Conservation (phyloP, 225 moss, liverwort and hornwort species). For the Pleurozium schreberi region DNA sequence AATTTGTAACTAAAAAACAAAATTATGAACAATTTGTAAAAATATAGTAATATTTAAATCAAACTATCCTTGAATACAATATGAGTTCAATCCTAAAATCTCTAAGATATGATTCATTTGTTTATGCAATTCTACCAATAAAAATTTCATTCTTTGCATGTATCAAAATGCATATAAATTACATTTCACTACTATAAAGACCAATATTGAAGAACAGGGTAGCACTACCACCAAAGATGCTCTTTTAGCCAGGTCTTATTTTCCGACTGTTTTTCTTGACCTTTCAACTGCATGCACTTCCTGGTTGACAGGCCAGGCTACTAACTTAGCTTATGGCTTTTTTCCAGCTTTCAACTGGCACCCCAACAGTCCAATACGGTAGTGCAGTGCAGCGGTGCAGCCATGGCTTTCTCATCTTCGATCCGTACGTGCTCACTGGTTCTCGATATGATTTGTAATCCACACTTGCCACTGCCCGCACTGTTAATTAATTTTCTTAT, state of each 20-base stretch:
- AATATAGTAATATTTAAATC: neutral
- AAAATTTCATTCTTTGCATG: neutral
- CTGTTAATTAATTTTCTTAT: too few species aligned
- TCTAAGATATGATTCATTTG: neutral
- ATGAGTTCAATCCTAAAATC: neutral
- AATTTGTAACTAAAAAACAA: neutral
- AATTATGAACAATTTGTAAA: neutral
- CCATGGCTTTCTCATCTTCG: neutral
- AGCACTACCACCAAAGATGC: too few species aligned
- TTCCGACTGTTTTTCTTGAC: neutral
- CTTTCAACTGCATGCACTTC: neutral
- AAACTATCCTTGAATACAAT: neutral
- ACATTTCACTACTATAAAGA: neutral
- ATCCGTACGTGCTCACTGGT: neutral
- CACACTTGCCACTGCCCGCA: neutral
- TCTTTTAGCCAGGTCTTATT: too few species aligned
- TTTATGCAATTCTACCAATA: neutral
- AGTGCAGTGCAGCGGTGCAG: too few species aligned
- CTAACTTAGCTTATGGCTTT: too few species aligned
- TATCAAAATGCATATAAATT: neutral
- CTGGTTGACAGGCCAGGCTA: neutral
- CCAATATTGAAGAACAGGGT: neutral
- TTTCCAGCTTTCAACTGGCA: neutral
- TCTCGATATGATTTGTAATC: neutral
- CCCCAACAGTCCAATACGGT: too few species aligned